Evolutionary conservation across 345 rosid species (phyloP).

Genomic region (Eucalyptus guilfoylei): DNA sequence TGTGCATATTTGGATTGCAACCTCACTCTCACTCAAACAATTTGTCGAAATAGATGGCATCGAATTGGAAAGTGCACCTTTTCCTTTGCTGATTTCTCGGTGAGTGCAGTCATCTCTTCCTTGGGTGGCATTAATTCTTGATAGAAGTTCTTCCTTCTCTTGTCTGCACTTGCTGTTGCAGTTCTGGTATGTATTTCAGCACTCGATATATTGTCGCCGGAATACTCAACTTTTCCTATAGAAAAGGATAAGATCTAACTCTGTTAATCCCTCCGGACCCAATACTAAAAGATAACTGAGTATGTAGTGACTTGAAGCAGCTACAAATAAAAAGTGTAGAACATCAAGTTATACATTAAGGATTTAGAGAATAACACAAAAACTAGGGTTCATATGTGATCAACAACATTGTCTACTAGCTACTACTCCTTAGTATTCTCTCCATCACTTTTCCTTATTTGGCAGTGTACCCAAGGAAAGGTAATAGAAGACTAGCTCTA

Average conservation of each 20-base stretch:
- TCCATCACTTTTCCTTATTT: not conserved
- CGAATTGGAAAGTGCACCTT: not conserved
- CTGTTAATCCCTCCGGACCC: not conserved
- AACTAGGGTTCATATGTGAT: not conserved
- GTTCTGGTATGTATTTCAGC: conserved; percentile 26
- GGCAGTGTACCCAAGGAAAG: not conserved
- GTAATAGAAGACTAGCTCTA: not conserved
- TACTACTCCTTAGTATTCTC: not conserved
- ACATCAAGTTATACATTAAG: not conserved
- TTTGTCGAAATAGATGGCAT: conserved; percentile 10
- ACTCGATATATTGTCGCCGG: conserved; percentile 18
- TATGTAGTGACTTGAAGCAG: not conserved
- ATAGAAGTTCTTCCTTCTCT: conserved; percentile 20
- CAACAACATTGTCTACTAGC: not conserved
- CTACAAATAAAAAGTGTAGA: not conserved
- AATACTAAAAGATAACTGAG: not conserved
- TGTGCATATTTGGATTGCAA: conserved; percentile 31
- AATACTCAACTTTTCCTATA: conserved; percentile 28
- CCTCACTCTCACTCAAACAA: conserved; percentile 30
- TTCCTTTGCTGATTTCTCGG: not conserved
- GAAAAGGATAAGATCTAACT: not conserved
- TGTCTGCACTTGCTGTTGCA: conserved; percentile 22
- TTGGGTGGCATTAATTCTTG: not conserved
- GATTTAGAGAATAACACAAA: not conserved
- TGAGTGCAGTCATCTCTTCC: not conserved